phyloP scores from a whole-genome alignment of 2,329 filamentous ascomycete species.

The Arthrobotrys pseudoclavata region DNA sequence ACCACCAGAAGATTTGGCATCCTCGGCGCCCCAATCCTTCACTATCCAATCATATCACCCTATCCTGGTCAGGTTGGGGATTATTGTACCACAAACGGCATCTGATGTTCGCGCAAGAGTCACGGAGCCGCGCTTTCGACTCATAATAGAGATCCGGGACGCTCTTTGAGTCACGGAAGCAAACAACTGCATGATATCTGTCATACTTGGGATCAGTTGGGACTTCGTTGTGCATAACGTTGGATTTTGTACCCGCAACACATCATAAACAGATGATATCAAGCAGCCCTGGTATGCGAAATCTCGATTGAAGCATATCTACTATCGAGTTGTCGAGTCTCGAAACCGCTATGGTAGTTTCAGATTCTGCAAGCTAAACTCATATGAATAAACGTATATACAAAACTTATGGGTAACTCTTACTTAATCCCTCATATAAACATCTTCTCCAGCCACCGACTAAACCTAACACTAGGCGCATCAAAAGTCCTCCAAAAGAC shows the following conservation, averaged over 20 bases:
- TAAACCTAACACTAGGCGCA: slow-evolving; percentile 69
- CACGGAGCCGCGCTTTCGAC: slow-evolving; percentile 38
- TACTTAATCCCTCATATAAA: slow-evolving; percentile 30
- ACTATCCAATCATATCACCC: slow-evolving; percentile 9
- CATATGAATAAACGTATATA: not conserved
- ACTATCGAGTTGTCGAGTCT: not conserved
- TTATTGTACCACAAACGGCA: slow-evolving; percentile 24
- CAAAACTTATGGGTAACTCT: not conserved
- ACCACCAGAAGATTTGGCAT: slow-evolving; percentile 44
- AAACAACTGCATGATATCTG: slow-evolving; percentile 21
- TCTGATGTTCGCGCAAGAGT: slow-evolving; percentile 45
- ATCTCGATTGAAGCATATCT: not conserved
- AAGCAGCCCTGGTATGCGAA: not conserved
- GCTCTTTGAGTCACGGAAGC: slow-evolving; percentile 35
- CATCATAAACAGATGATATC: slow-evolving; percentile 4
- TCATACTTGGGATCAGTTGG: slow-evolving; percentile 15
- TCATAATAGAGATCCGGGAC: slow-evolving; percentile 12
- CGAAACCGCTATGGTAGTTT: slow-evolving; percentile 11
- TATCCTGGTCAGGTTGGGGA: slow-evolving; percentile 1
- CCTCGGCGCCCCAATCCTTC: slow-evolving; percentile 11
- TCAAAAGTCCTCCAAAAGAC: slow-evolving; percentile 74
- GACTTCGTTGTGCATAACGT: slow-evolving; percentile 24
- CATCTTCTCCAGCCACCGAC: slow-evolving; percentile 69
- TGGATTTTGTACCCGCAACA: slow-evolving; percentile 46
- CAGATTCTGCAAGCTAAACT: slow-evolving; percentile 21